Percentiles rank a stretch among this genome's conserved stretches.
These are phyloP conservation scores for Saccharata proteae DNA, from an alignment of 2,329 filamentous ascomycete genomes.

Conservation along the genomic window DNA sequence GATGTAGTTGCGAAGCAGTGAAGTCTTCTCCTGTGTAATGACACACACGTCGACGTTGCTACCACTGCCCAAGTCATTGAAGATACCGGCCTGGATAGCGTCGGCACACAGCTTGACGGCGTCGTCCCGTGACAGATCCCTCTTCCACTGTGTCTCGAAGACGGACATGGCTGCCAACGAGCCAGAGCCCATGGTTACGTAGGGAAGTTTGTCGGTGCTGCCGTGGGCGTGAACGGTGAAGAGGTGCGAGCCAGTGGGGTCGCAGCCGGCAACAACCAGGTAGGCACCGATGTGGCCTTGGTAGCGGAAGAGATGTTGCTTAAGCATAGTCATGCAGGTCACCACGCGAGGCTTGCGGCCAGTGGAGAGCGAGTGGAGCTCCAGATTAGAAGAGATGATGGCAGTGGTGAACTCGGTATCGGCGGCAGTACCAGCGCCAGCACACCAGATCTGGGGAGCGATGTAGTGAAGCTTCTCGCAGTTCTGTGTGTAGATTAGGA, in stretches of 20 bases:
- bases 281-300: conserved; percentile 97
- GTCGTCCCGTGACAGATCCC: conserved; percentile 60
- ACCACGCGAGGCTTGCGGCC: conserved; percentile 94
- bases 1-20: conserved; percentile 82
- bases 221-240: conserved; percentile 99
- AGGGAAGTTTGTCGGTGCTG: conserved; percentile 95
- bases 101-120: conserved; percentile 74
- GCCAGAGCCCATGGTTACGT: conserved; percentile 97
- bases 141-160: conserved; percentile 93
- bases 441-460: conserved; percentile 97
- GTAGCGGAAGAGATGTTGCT: conserved; percentile 98
- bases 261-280: conserved; percentile 90
- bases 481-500: conserved; percentile 46
- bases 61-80: conserved; percentile 93
- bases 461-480: conserved; percentile 99
- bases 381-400: conserved; percentile 95
- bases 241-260: conserved; percentile 87
- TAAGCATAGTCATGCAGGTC: conserved; percentile 98
- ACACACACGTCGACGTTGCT: conserved; percentile 96
- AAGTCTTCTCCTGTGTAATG: conserved; percentile 92
- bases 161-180: conserved; percentile 95
- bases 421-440: conserved; percentile 90
- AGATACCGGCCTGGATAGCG: conserved; percentile 92
- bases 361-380: conserved; percentile 91
- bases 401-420: conserved; percentile 99